Evolutionary conservation across 495 filamentous ascomycete genomes (phyloP), one percentile per base, ranked within the genome.

Genomic region (Penicillium odoratum): DNA sequence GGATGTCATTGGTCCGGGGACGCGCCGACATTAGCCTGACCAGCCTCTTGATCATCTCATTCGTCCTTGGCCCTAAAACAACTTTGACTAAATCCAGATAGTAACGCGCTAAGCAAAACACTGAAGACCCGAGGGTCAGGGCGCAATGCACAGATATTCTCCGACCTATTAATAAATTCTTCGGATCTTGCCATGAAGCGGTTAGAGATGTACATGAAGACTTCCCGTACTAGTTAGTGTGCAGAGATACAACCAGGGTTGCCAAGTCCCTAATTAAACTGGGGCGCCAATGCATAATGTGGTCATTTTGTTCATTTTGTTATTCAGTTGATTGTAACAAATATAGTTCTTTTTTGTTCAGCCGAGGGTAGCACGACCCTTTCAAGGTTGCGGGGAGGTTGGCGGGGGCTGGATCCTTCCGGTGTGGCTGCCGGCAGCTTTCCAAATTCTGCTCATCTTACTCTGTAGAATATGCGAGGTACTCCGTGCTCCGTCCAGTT

Each of bases 41-140:
- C 64, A 61, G 59, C 59, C 61, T 60, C 40, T 53, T n/a, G 18
- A 7, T n/a, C 3, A 33, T 53, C 9, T 52, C 26, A 69, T 67
- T 69, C 58, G 67, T 44, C 15, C 31, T n/a, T 26, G 42, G 4
- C n/a, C 31, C 18, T 2, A 47, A 58, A 64, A 53, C 56, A 40
- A 63, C 50, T 61, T 68, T 53, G 58, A 42, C 60, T 59, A 54
- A 61, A 63, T 63, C 54, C 50, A 59, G 58, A 58, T 48, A 51
- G 53, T 58, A 52, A 46, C 51, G 67, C 67, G 67, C 67, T 70
- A 70, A 70, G 56, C 60, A 55, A 68, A 68, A 68, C 65, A 68
- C 45, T 57, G 38, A 48, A 34, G 43, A 48, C 26, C 60, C 47
- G 57, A 29, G 60, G 57, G 66, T 64, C 51, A 54, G 58, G 47